phyloP scores from a whole-genome alignment of 306 rosid genomes.

The Pyrus pyrifolia region DNA sequence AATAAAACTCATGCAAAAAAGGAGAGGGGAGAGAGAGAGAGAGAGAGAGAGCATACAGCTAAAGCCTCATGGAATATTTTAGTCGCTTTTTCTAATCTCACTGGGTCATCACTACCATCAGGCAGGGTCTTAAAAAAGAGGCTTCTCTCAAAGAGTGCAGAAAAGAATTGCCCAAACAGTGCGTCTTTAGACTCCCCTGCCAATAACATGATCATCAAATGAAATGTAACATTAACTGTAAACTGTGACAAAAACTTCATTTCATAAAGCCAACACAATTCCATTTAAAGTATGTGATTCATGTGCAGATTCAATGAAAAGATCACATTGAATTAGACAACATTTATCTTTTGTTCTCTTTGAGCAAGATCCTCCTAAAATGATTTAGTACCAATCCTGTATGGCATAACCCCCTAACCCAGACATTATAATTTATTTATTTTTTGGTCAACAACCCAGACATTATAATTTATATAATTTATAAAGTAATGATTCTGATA shows the following conservation, averaged over 20 bases:
- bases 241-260: neutral
- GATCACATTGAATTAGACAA: neutral
- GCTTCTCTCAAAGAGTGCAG: constrained; percentile 60
- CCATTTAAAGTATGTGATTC: neutral
- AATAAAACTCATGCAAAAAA: neutral
- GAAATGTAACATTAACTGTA: neutral
- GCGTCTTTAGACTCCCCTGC: constrained; percentile 72
- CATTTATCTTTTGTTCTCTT: neutral
- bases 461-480: neutral
- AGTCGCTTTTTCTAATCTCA: constrained; percentile 70
- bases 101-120: constrained; percentile 70
- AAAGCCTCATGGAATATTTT: constrained; percentile 52
- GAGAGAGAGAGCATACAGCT: constrained; percentile 36
- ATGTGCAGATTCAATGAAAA: neutral
- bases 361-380: neutral
- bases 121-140: constrained; percentile 45
- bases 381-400: neutral
- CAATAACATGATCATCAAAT: constrained; percentile 19
- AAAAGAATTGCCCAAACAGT: constrained; percentile 68
- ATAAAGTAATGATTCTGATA: neutral
- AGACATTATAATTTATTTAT: neutral
- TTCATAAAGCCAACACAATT: neutral
- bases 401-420: neutral
- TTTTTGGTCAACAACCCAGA: too few relatives aligned
- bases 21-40: neutral